Evolutionary conservation across 495 filamentous ascomycete species (phyloP).

Genomic region (Xylaria longipes): DNA sequence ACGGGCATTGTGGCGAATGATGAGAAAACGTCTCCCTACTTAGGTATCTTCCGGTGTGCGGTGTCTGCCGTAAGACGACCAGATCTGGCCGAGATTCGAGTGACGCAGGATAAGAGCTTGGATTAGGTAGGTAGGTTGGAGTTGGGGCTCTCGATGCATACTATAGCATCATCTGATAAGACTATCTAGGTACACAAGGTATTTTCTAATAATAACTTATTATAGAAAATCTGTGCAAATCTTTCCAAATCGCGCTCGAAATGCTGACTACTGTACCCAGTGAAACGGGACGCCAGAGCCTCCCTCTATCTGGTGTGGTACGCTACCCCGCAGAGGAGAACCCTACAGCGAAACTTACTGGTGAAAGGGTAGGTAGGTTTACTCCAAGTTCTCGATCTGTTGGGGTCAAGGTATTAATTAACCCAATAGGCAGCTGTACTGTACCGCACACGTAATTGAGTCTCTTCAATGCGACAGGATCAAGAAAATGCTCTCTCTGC

Average conservation of each 20-base stretch:
- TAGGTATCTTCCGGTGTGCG: background rate
- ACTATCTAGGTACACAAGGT: background rate
- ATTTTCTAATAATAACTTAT: conserved; percentile 18
- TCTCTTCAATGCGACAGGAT: background rate
- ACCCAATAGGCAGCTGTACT: background rate
- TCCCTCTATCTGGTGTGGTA: background rate
- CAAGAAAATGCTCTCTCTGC: background rate
- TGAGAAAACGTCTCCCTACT: background rate
- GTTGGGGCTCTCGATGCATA: background rate
- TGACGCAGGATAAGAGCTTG: background rate
- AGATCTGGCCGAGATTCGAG: background rate
- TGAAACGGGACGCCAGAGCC: conserved; percentile 10
- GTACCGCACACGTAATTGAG: background rate
- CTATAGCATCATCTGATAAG: conserved; percentile 19
- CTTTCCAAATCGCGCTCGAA: conserved; percentile 14
- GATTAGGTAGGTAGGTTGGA: background rate
- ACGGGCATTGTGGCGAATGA: conserved; percentile 50
- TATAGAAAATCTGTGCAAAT: background rate
- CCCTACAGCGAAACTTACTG: background rate
- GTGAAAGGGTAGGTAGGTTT: background rate
- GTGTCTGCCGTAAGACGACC: background rate
- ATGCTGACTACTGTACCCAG: conserved; percentile 11
- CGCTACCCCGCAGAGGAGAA: conserved; percentile 22
- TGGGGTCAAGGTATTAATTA: background rate
- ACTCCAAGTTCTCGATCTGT: background rate